phyloP scores from a whole-genome alignment of 192 early-diverging fungal species.

The Umbelopsis ramanniana region DNA sequence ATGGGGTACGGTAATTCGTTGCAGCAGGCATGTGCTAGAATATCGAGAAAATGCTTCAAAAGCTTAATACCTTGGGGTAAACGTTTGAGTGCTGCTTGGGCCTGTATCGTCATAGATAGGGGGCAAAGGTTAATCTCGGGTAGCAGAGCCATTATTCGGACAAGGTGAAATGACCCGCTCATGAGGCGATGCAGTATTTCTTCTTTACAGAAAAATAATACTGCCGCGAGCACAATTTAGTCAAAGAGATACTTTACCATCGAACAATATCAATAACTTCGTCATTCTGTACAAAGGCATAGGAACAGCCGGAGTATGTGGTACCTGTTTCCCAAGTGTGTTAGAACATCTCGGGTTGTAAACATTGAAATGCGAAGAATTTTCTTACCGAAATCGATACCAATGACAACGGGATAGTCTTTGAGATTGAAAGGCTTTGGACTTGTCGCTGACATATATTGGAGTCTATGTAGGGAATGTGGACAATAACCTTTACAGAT shows the following conservation, averaged over 20 bases:
- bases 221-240: neutral
- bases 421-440: conserved; percentile 32
- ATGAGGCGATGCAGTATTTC: neutral
- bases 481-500: conserved; percentile 10
- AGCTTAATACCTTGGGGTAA: conserved; percentile 38
- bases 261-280: conserved; percentile 50
- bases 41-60: no score
- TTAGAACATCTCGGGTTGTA: conserved; percentile 11
- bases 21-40: neutral
- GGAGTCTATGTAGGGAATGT: neutral
- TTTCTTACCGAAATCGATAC: conserved; percentile 43
- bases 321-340: conserved; percentile 44
- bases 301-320: conserved; percentile 54
- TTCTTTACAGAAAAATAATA: neutral
- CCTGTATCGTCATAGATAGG: conserved; percentile 23
- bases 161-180: no score
- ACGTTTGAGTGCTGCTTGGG: conserved; percentile 53
- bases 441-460: conserved; percentile 20
- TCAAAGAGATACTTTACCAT: conserved; percentile 31
- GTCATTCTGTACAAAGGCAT: conserved; percentile 52
- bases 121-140: conserved; percentile 13
- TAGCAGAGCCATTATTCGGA: neutral
- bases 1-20: neutral
- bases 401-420: conserved; percentile 44
- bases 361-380: conserved; percentile 4